Conservation (phyloP, 2,329 filamentous ascomycete species). For the Xylariaceae sp. region DNA sequence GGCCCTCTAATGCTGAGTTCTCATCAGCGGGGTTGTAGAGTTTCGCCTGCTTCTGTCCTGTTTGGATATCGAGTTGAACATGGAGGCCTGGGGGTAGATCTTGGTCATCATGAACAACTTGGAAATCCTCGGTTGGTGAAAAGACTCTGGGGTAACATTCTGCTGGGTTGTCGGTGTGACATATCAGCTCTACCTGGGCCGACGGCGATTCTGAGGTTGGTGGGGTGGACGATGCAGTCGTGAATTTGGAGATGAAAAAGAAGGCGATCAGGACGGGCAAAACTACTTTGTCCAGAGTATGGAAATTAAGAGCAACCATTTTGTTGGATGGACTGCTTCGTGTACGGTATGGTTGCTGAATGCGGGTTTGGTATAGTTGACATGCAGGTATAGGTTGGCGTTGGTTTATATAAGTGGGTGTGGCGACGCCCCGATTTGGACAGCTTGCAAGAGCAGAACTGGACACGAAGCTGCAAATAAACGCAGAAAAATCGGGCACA, state of each 20-base stretch:
- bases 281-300: conserved; percentile 11
- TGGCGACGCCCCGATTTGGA: conserved; percentile 22
- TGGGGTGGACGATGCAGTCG: conserved; percentile 22
- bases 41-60: conserved; percentile 62
- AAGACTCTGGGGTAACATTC: conserved; percentile 66
- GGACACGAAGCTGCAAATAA: conserved; percentile 17
- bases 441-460: conserved; percentile 25
- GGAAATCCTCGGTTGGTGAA: conserved; percentile 60
- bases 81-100: conserved; percentile 62
- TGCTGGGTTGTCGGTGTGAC: conserved; percentile 52
- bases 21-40: conserved; percentile 56
- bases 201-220: conserved; percentile 29
- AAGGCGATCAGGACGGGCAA: conserved; percentile 14
- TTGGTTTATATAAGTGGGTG: conserved; percentile 13
- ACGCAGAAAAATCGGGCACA: neutral
- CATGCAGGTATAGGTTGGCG: neutral
- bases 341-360: neutral
- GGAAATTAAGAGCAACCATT: conserved; percentile 14
- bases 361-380: neutral
- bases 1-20: conserved; percentile 42
- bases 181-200: conserved; percentile 55
- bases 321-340: conserved; percentile 1
- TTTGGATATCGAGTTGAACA: conserved; percentile 60
- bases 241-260: conserved; percentile 11
- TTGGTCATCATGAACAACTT: conserved; percentile 59